A percentile compares a stretch with the other conserved stretches of the same genome.
phyloP scores from a whole-genome alignment of 306 rosid species.

The Acacia confusa region DNA sequence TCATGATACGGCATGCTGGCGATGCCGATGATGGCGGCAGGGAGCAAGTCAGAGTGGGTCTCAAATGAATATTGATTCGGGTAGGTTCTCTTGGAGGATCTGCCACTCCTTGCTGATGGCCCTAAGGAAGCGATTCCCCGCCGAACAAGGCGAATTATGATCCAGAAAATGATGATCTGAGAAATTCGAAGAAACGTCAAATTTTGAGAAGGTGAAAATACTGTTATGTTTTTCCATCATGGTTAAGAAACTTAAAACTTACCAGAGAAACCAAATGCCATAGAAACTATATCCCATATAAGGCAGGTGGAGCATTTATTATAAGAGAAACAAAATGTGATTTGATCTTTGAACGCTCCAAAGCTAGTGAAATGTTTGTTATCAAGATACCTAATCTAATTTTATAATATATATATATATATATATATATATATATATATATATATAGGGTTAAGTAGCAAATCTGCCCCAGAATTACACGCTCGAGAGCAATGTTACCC shows the following conservation, averaged over 20 bases:
- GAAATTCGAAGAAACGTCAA: constrained; percentile 45
- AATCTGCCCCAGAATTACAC: no score
- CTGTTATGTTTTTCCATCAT: background rate
- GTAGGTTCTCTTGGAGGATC: constrained; percentile 43
- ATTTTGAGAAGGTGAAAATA: constrained; percentile 26
- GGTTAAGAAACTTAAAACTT: no score
- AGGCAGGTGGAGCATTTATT: no score
- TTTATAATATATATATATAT: no score
- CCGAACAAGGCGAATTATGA: background rate
- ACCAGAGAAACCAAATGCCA: background rate
- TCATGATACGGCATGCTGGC: constrained; percentile 66
- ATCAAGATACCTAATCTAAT: no score
- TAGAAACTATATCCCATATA: no score
- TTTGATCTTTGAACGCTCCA: no score
- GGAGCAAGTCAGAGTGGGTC: constrained; percentile 36
- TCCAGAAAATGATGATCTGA: constrained; percentile 39
- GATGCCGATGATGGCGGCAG: constrained; percentile 53
- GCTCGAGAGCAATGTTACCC: no score
- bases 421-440: no score
- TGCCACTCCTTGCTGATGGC: constrained; percentile 59
- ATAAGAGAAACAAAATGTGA: no score
- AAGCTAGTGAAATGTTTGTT: no score
- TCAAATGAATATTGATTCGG: constrained; percentile 60
- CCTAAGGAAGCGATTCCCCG: background rate
- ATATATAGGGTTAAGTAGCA: no score